phyloP scores from a whole-genome alignment of 148 eudicot genomes.

The Chenopodium berlandieri region DNA sequence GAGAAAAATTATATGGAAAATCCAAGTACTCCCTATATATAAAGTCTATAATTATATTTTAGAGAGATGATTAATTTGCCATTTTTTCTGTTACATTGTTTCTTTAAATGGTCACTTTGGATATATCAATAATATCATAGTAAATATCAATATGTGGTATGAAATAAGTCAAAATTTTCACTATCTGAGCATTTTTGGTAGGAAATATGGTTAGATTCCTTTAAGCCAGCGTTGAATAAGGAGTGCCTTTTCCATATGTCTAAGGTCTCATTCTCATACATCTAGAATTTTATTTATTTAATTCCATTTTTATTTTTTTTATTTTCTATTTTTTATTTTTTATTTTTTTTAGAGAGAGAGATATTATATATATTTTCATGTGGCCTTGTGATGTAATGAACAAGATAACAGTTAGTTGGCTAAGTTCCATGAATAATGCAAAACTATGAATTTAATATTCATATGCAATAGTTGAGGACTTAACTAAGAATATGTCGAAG shows the following conservation, averaged over 20 bases:
- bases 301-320: no score
- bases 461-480: no score
- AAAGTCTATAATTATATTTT: background rate
- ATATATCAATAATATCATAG: no score
- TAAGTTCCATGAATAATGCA: background rate
- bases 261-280: background rate
- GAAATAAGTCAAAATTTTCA: background rate
- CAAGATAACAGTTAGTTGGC: background rate
- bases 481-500: background rate
- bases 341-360: no score
- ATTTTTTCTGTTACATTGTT: background rate
- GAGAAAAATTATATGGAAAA: slow-evolving; percentile 1
- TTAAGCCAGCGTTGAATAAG: background rate
- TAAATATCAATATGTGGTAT: background rate
- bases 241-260: slow-evolving; percentile 1
- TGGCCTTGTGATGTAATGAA: background rate
- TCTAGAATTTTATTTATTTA: no score
- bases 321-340: no score
- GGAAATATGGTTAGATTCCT: background rate
- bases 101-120: no score
- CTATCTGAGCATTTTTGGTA: background rate
- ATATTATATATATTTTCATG: no score
- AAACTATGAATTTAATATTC: background rate
- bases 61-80: background rate
- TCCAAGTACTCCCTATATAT: background rate